Conservation (phyloP, 352 stramenopile species). For the Pythium aphanidermatum region DNA sequence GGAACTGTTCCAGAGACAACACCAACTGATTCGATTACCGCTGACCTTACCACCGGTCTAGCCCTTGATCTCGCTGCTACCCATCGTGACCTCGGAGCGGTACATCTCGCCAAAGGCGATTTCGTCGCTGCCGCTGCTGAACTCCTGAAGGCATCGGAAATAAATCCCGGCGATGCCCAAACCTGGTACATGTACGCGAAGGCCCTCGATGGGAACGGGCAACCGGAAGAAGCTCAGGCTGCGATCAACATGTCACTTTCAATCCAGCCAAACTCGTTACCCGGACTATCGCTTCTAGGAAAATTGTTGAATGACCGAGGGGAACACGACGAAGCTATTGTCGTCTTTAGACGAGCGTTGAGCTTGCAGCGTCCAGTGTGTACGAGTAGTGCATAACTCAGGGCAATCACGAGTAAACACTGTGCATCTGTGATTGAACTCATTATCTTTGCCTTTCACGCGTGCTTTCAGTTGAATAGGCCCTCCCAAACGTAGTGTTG, state of each 20-base stretch:
- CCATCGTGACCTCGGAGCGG: conserved; percentile 43
- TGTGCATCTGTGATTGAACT: no score
- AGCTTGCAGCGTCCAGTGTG: conserved; percentile 40
- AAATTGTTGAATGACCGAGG: conserved; percentile 57
- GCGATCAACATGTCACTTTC: conserved; percentile 42
- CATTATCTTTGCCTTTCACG: conserved; percentile 4
- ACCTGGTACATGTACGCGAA: conserved; percentile 59
- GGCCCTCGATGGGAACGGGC: conserved; percentile 42
- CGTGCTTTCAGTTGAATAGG: conserved; percentile 15
- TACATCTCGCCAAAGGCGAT: conserved; percentile 38
- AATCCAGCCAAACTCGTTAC: conserved; percentile 37
- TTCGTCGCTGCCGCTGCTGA: conserved; percentile 29
- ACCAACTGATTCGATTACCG: conserved; percentile 14
- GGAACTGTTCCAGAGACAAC: conserved; percentile 12
- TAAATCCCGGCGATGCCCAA: conserved; percentile 29
- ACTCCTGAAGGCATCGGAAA: conserved; percentile 35
- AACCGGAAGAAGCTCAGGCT: conserved; percentile 33
- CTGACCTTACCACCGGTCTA: conserved; percentile 15
- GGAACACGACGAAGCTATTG: conserved; percentile 65
- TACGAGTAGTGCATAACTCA: no score
- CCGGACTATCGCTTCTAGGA: conserved; percentile 51
- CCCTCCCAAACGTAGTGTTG: conserved; percentile 41
- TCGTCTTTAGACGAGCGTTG: conserved; percentile 51
- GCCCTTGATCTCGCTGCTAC: conserved; percentile 40
- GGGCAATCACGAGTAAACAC: no score